These are phyloP conservation scores for Boletellus sp. DNA, from an alignment of 1,284 basidiomycete genomes.

Conservation along the genomic window DNA sequence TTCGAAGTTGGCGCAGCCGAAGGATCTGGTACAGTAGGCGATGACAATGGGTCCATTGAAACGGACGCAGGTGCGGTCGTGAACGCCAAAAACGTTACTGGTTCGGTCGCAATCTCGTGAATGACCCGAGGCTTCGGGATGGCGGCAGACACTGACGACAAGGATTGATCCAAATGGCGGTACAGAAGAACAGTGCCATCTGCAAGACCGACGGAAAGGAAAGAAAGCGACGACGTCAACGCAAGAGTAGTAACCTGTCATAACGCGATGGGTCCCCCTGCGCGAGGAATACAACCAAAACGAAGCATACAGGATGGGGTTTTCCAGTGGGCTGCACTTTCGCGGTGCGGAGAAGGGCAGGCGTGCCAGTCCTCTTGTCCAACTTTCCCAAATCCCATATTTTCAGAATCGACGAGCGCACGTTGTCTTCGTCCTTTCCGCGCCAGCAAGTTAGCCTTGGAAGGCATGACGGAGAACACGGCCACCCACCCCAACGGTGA, in stretches of 20 bases:
- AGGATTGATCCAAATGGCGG: conserved; percentile 85
- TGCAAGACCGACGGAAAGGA: conserved; percentile 87
- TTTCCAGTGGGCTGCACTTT: conserved; percentile 76
- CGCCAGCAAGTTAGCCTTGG: conserved; percentile 7
- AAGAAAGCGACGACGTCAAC: conserved; percentile 75
- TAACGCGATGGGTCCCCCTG: conserved; percentile 1
- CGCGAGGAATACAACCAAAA: background rate
- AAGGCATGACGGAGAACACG: conserved; percentile 1
- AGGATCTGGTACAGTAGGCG: background rate
- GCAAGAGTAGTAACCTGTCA: conserved; percentile 77
- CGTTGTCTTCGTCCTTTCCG: conserved; percentile 71
- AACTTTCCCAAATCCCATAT: conserved; percentile 82
- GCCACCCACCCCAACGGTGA: conserved; percentile 77
- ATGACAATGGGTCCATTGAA: conserved; percentile 25
- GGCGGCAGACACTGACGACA: conserved; percentile 66
- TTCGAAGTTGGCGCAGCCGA: conserved; percentile 4
- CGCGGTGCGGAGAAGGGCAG: conserved; percentile 70
- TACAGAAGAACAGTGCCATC: conserved; percentile 95
- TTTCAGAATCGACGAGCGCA: conserved; percentile 77
- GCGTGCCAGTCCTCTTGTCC: conserved; percentile 70
- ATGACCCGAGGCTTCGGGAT: conserved; percentile 79
- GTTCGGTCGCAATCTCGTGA: conserved; percentile 78
- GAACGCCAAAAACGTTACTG: conserved; percentile 91
- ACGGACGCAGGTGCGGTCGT: conserved; percentile 49
- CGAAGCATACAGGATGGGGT: conserved; percentile 71